phyloP scores from a whole-genome alignment of 768 basidiomycete species.

The Crucibulum laeve region DNA sequence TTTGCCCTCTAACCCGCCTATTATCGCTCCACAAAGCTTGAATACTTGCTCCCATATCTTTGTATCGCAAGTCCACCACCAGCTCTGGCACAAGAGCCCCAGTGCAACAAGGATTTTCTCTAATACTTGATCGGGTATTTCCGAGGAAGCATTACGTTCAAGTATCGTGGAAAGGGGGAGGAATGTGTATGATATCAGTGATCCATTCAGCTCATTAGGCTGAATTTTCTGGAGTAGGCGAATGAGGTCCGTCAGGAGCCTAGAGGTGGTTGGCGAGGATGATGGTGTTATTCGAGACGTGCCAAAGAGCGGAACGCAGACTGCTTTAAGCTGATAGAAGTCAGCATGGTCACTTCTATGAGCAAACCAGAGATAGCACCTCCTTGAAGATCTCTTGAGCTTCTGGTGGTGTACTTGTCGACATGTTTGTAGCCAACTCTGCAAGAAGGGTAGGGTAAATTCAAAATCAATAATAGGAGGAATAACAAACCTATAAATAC shows the following conservation, averaged over 20 bases:
- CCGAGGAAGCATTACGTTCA: constrained; percentile 62
- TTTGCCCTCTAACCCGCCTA: constrained; percentile 63
- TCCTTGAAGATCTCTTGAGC: constrained; percentile 16
- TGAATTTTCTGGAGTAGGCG: constrained; percentile 39
- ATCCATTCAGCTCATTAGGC: constrained; percentile 39
- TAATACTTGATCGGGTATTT: constrained; percentile 76
- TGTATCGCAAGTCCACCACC: constrained; percentile 82
- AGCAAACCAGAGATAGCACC: constrained; percentile 8
- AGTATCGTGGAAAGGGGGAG: constrained; percentile 85
- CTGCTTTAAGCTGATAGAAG: constrained; percentile 49
- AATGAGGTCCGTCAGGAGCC: constrained; percentile 52
- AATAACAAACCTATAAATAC: too few relatives aligned
- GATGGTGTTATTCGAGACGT: constrained; percentile 59
- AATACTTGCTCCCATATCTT: constrained; percentile 84
- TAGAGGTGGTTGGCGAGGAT: constrained; percentile 41
- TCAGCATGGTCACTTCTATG: neutral
- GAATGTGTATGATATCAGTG: constrained; percentile 79
- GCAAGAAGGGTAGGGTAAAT: too few relatives aligned
- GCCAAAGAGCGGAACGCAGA: constrained; percentile 80
- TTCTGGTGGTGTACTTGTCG: too few relatives aligned
- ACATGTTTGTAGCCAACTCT: too few relatives aligned
- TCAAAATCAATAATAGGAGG: too few relatives aligned
- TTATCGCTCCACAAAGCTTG: constrained; percentile 62
- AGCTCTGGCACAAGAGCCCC: constrained; percentile 55
- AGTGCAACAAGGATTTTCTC: constrained; percentile 68